These are phyloP conservation scores for Syzygium aromaticum DNA, from an alignment of 345 rosid genomes.

Conservation along the genomic window DNA sequence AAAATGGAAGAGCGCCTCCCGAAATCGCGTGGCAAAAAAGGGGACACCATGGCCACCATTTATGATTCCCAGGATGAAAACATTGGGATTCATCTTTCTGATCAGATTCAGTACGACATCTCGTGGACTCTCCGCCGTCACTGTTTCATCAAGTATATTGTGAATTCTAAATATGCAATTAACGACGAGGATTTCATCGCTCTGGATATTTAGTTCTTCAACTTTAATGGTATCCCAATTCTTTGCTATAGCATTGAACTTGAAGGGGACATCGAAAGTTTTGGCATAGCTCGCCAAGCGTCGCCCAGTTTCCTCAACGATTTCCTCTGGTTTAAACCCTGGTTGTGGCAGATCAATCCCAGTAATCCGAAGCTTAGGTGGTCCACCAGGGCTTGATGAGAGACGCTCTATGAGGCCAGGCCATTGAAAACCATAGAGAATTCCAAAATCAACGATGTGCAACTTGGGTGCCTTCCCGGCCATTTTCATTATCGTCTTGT, in stretches of 20 bases:
- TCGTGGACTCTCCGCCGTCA: constrained; percentile 31
- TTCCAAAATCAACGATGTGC: constrained; percentile 52
- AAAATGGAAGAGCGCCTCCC: constrained; percentile 51
- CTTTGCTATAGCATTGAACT: constrained; percentile 40
- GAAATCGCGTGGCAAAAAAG: constrained; percentile 40
- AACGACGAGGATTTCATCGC: constrained; percentile 33
- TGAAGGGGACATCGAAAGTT: constrained; percentile 40
- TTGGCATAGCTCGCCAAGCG: constrained; percentile 32
- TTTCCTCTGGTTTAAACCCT: constrained; percentile 44
- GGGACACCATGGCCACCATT: constrained; percentile 45
- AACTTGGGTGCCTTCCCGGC: constrained; percentile 23
- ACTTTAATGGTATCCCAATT: constrained; percentile 46
- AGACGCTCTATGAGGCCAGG: constrained; percentile 47
- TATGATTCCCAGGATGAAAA: constrained; percentile 29
- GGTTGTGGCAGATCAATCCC: constrained; percentile 46
- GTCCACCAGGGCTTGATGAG: constrained; percentile 38
- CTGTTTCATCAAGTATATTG: constrained; percentile 42
- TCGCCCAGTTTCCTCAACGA: constrained; percentile 41
- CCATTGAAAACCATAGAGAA: constrained; percentile 53
- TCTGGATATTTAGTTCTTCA: constrained; percentile 34
- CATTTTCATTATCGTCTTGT: constrained; percentile 22
- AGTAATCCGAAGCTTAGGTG: constrained; percentile 46
- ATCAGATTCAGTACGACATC: constrained; percentile 36
- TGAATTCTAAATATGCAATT: constrained; percentile 23
- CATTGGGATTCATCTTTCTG: constrained; percentile 27